Conservation (phyloP, 345 rosid species). For the Citrus maxima region DNA sequence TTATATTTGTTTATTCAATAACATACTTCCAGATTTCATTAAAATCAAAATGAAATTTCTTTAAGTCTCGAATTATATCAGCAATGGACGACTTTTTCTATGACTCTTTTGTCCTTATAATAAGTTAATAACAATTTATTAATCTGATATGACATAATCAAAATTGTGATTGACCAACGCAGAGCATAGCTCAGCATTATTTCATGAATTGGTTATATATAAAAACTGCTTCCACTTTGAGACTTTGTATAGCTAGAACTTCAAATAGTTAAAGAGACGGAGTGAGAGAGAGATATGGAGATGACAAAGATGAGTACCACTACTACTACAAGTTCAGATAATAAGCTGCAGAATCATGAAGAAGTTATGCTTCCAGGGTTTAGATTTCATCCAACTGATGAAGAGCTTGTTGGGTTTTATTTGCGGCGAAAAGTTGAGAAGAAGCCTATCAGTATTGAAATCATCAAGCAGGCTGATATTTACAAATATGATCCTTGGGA, state of each 20-base stretch:
- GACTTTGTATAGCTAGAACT: neutral
- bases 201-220: neutral
- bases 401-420: slow-evolving; percentile 48
- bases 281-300: neutral
- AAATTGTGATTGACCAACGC: slow-evolving; percentile 8
- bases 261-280: neutral
- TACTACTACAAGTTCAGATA: neutral
- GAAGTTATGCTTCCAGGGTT: slow-evolving; percentile 41
- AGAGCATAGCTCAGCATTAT: neutral
- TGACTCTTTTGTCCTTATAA: neutral
- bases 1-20: slow-evolving; percentile 1
- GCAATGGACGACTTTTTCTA: slow-evolving; percentile 14
- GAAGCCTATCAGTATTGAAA: slow-evolving; percentile 26
- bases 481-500: slow-evolving; percentile 53
- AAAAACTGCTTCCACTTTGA: slow-evolving; percentile 6
- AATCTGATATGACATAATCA: neutral
- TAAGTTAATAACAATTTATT: neutral
- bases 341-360: slow-evolving; percentile 1
- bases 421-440: slow-evolving; percentile 38
- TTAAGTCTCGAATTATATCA: slow-evolving; percentile 1
- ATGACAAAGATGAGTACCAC: neutral
- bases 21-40: neutral
- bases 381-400: slow-evolving; percentile 48
- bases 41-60: neutral
- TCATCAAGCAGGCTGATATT: slow-evolving; percentile 46